Conservation (phyloP, 768 basidiomycete genomes). For the Stropharia rugosoannulata region DNA sequence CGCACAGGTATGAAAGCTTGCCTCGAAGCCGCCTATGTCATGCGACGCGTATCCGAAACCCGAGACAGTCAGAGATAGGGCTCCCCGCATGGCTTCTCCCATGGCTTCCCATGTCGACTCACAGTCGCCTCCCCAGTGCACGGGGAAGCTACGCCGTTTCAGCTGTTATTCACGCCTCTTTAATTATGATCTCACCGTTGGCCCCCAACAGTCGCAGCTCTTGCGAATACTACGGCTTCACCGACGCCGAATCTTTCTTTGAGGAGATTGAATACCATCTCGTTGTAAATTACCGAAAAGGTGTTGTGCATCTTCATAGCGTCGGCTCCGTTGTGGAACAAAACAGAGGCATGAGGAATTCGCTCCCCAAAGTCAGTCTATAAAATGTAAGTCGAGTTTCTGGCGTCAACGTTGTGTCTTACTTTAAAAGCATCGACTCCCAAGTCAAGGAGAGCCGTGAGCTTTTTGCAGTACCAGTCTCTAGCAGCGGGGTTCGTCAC, state of each 20-base stretch:
- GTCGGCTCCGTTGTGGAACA: slow-evolving; percentile 67
- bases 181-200: slow-evolving; percentile 43
- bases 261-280: slow-evolving; percentile 63
- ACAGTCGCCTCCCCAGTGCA: slow-evolving; percentile 76
- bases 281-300: slow-evolving; percentile 71
- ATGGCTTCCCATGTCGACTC: slow-evolving; percentile 78
- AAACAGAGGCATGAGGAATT: slow-evolving; percentile 64
- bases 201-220: slow-evolving; percentile 67
- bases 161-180: not conserved
- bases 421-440: slow-evolving; percentile 65
- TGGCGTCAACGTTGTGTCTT: not conserved
- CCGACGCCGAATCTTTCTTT: slow-evolving; percentile 58
- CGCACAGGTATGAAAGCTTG: slow-evolving; percentile 15
- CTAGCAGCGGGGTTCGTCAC: slow-evolving; percentile 54
- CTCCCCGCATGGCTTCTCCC: slow-evolving; percentile 71
- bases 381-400: not conserved
- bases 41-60: slow-evolving; percentile 75
- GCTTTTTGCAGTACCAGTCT: slow-evolving; percentile 53
- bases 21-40: slow-evolving; percentile 80
- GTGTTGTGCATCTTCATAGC: slow-evolving; percentile 70
- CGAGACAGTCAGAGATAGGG: slow-evolving; percentile 61
- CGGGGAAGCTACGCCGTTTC: slow-evolving; percentile 30
- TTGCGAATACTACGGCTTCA: slow-evolving; percentile 69
- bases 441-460: slow-evolving; percentile 50
- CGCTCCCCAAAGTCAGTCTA: slow-evolving; percentile 80